Evolutionary conservation across 768 basidiomycete genomes (phyloP), one percentile per base, ranked within the genome.

Genomic region (Mycena rosella): DNA sequence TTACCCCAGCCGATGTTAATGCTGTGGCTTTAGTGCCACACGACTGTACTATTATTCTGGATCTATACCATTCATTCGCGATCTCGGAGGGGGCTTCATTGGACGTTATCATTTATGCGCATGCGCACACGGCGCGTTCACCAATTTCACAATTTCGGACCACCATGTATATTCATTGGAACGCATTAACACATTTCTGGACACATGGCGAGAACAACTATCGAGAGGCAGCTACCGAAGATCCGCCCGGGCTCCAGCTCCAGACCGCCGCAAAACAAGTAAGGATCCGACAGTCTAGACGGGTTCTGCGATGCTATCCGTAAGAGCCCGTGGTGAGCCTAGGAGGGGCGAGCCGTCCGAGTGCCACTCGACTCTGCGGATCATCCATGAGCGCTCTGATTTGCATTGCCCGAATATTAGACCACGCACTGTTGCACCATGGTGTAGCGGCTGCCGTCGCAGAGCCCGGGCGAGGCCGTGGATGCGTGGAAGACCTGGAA

Each of bases 311-410:
- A 74, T 34, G 52, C 68, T 70, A 22, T 62, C 63, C 15, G 61
- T 53, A 13, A 75, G 58, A 8, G 74, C 42, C 29, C 51, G 48
- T 9, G 74, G 73, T 10, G 68, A 62, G 3, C 70, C 76, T 27
- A 74, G 58, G 58, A 73, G 63, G 2, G 74, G 73, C 13, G 71
- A 69, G n/a, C 72, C 73, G 53, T 76, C 74, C 5, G 66, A 61
- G 47, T 77, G 61, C 74, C 72, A 77, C 40, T 51, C 62, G 27
- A 74, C 72, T 29, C 72, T 74, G 59, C 26, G 34, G 22, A 45
- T 32, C 14, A 34, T 18, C 30, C n/a, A 22, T 58, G 22, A 59
- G 27, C 32, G 32, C 29, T 6, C n/a, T 34, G 14, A 24, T 20
- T n/a, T 8, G 30, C n/a, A 59, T 20, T 13, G 51, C 27, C 2